phyloP scores from a whole-genome alignment of 352 stramenopile species.

The Phytophthora aleatoria region DNA sequence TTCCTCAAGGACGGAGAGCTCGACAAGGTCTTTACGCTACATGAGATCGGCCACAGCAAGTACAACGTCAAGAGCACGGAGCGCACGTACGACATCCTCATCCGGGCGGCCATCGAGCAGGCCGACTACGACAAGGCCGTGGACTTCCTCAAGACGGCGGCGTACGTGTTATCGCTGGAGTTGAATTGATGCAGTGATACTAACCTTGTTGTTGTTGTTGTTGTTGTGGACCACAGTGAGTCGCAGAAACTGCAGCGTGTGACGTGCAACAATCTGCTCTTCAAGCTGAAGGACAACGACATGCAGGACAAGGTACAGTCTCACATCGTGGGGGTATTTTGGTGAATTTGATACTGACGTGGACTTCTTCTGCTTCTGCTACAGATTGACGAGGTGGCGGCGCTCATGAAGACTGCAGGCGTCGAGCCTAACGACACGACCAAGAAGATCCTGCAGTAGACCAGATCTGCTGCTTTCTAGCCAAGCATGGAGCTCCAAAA shows the following conservation, averaged over 20 bases:
- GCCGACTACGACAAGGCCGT: constrained; percentile 75
- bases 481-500: constrained; percentile 12
- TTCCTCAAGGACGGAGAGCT: constrained; percentile 82
- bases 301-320: constrained; percentile 55
- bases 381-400: constrained; percentile 75
- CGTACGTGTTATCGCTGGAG: constrained; percentile 43
- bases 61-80: constrained; percentile 87
- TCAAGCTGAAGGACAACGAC: constrained; percentile 86
- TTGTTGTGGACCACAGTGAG: constrained; percentile 35
- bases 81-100: constrained; percentile 85
- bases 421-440: constrained; percentile 85
- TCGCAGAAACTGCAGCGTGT: constrained; percentile 79
- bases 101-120: constrained; percentile 78
- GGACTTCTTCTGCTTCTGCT: background rate
- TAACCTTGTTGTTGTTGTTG: constrained; percentile 11
- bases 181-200: background rate
- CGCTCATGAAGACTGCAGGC: constrained; percentile 77
- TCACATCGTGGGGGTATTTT: background rate
- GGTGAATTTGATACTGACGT: background rate
- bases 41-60: constrained; percentile 77
- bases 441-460: constrained; percentile 82
- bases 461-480: constrained; percentile 1
- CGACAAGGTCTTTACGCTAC: constrained; percentile 79
- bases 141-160: constrained; percentile 71
- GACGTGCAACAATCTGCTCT: constrained; percentile 88